Evolutionary conservation across 2,329 filamentous ascomycete species (phyloP), one percentile per base, ranked within the genome.

Genomic region (Pseudohalonectria lignicola): DNA sequence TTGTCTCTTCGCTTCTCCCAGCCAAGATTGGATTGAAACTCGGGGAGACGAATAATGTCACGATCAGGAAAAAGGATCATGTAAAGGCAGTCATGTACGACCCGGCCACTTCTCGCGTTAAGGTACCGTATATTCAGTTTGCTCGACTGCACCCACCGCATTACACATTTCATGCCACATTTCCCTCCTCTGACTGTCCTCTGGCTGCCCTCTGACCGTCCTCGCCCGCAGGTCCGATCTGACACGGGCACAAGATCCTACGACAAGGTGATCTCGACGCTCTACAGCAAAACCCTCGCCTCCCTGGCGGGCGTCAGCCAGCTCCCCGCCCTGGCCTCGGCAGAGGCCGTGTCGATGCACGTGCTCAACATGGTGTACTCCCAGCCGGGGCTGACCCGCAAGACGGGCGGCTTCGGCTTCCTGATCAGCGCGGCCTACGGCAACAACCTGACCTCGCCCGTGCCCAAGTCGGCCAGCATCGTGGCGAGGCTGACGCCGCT

Each of bases 361-460:
- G 84, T 88, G 3, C 82, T 98, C 43, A 95, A 94, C 60, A 68
- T 98, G 34, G 95, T 82, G 70, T 98, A 82, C 57, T 64, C 70
- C 2, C 67, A 76, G 31, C 69, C 78, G 6, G 53, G 74, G 41
- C 62, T 94, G 26, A 67, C 85, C 35, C 43, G 49, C 3, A 73
- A 75, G 12, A 64, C 77, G 40, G 62, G 67, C 21, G 92, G 88
- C 15, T 93, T 96, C 54, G 92, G 92, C 46, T 96, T 96, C 58
- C 74, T 98, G 5, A 83, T 98, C n/a, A n/a, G n/a, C 42, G 90
- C 92, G 2, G 76, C 78, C 42, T 78, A 78, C 13, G 46, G 54
- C 18, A 41, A 47, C 18, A n/a, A n/a, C n/a, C n/a, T n/a, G n/a
- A n/a, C 23, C 23, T 26, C 23, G 23, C 23, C 23, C 23, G 23